These are phyloP conservation scores for Fusarium sp. DNA, from an alignment of 2,329 filamentous ascomycete species.

Conservation along the genomic window DNA sequence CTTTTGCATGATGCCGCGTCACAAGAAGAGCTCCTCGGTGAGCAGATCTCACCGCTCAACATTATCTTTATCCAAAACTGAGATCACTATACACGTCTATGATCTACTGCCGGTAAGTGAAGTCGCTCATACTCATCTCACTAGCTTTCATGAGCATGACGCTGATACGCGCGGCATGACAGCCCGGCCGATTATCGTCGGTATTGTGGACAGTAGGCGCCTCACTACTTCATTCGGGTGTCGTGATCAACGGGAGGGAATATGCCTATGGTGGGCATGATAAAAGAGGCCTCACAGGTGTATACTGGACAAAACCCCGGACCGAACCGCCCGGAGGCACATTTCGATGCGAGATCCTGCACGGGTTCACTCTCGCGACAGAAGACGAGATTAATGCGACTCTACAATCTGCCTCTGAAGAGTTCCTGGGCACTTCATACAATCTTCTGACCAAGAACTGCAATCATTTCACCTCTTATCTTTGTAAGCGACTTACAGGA, in stretches of 20 bases:
- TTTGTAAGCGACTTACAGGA: conserved; percentile 78
- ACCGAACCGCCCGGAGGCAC: conserved; percentile 80
- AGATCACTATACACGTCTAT: conserved; percentile 81
- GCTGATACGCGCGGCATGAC: conserved; percentile 25
- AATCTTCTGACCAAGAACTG: conserved; percentile 87
- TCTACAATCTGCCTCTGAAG: conserved; percentile 72
- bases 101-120: conserved; percentile 74
- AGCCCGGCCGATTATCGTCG: conserved; percentile 80
- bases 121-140: background rate
- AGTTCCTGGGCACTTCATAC: conserved; percentile 80
- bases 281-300: conserved; percentile 74
- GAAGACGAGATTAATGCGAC: conserved; percentile 75
- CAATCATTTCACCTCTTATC: conserved; percentile 85
- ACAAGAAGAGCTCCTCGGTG: conserved; percentile 41
- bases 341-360: conserved; percentile 78
- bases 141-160: conserved; percentile 6
- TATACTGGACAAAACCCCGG: conserved; percentile 82
- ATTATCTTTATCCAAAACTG: conserved; percentile 74
- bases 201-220: conserved; percentile 81
- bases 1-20: conserved; percentile 41
- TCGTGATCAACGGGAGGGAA: conserved; percentile 81
- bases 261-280: conserved; percentile 89
- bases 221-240: conserved; percentile 82
- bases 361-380: conserved; percentile 79
- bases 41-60: conserved; percentile 67